These are phyloP conservation scores for Elsinoe batatas DNA, from an alignment of 2,329 filamentous ascomycete genomes.

Conservation along the genomic window DNA sequence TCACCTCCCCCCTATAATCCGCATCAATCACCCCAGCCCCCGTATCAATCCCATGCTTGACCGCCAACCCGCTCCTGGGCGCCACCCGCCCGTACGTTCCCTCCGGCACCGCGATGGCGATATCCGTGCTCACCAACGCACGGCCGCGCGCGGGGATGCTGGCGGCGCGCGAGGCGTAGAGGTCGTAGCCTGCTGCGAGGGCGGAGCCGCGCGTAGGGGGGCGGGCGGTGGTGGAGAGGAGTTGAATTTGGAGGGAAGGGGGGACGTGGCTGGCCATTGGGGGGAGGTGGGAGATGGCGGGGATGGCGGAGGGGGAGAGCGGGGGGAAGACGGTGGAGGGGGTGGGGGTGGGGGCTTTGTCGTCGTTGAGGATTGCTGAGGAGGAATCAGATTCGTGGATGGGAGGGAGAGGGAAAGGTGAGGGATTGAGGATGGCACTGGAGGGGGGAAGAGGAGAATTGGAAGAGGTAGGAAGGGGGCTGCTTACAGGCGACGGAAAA, in stretches of 20 bases:
- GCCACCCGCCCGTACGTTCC: constrained; percentile 89
- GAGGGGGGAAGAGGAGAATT: constrained; percentile 10
- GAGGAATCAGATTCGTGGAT: constrained; percentile 10
- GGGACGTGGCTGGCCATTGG: constrained; percentile 28
- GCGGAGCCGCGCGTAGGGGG: constrained; percentile 81
- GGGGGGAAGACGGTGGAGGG: constrained; percentile 18
- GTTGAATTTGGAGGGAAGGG: constrained; percentile 74
- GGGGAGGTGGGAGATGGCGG: constrained; percentile 20
- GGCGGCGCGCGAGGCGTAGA: constrained; percentile 66
- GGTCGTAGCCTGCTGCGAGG: constrained; percentile 86
- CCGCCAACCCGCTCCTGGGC: constrained; percentile 79
- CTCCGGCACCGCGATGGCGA: constrained; percentile 79
- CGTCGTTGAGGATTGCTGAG: constrained; percentile 29
- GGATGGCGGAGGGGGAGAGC: constrained; percentile 18
- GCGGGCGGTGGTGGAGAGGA: constrained; percentile 67
- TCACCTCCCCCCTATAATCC: constrained; percentile 89
- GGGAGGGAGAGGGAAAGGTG: constrained; percentile 13
- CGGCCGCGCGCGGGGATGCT: constrained; percentile 74
- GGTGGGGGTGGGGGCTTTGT: constrained; percentile 25
- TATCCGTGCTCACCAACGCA: constrained; percentile 78
- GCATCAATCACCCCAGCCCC: constrained; percentile 96
- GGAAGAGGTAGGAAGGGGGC: neutral
- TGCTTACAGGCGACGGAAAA: constrained; percentile 28
- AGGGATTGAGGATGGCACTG: constrained; percentile 11
- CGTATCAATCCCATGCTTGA: constrained; percentile 92